phyloP scores from a whole-genome alignment of 257 asterid genomes.

The Plantago major region DNA sequence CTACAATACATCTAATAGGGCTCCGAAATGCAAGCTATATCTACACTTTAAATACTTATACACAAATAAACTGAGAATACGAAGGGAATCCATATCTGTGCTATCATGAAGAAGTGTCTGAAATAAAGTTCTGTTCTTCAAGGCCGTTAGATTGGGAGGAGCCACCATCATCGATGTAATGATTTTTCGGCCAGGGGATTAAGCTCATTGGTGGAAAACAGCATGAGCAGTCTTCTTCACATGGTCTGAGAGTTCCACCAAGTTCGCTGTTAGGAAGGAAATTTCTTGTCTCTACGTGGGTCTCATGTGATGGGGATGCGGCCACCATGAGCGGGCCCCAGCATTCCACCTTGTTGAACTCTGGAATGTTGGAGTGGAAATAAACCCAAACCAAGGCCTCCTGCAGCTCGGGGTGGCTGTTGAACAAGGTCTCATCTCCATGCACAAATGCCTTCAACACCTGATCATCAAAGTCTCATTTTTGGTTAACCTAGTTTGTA shows the following conservation, averaged over 20 bases:
- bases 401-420: conserved; percentile 61
- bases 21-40: background rate
- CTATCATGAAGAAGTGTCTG: conserved; percentile 12
- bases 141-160: conserved; percentile 10
- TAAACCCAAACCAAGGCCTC: conserved; percentile 85
- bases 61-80: background rate
- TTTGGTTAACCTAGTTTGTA: no score
- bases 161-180: background rate
- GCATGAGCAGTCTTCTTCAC: conserved; percentile 56
- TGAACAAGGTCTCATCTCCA: conserved; percentile 64
- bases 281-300: background rate
- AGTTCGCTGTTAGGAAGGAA: background rate
- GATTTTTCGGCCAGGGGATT: conserved; percentile 50
- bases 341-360: conserved; percentile 81
- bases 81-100: background rate
- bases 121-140: conserved; percentile 2
- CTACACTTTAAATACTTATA: background rate
- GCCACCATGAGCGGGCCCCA: conserved; percentile 87
- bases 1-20: background rate
- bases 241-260: conserved; percentile 33
- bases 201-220: conserved; percentile 75
- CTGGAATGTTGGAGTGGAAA: conserved; percentile 87
- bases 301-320: conserved; percentile 21
- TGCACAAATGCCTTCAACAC: conserved; percentile 84
- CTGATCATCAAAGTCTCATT: conserved; percentile 23